Percentiles rank a stretch among this genome's conserved stretches.
These are phyloP conservation scores for Aspergillus proliferans DNA, from an alignment of 2,329 filamentous ascomycete genomes.

Conservation along the genomic window DNA sequence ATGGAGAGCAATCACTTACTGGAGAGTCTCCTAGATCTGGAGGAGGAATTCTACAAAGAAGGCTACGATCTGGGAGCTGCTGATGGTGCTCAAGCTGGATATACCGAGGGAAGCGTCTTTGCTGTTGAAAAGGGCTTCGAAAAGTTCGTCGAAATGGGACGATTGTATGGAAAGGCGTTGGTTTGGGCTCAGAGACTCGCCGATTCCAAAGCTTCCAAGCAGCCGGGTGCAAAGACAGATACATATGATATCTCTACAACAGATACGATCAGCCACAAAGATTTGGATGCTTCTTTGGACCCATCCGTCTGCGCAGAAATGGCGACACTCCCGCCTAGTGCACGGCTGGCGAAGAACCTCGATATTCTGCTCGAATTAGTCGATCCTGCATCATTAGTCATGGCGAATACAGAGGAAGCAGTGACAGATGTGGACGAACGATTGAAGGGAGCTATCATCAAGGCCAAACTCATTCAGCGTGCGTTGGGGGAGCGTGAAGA, in stretches of 20 bases:
- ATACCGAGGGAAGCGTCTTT: conserved; percentile 81
- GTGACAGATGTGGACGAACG: conserved; percentile 90
- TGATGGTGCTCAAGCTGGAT: conserved; percentile 72
- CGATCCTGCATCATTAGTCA: conserved; percentile 70
- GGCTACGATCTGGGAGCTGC: conserved; percentile 69
- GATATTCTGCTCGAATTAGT: conserved; percentile 68
- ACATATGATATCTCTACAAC: neutral
- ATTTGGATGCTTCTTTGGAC: conserved; percentile 16
- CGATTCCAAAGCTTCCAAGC: conserved; percentile 14
- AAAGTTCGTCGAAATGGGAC: conserved; percentile 77
- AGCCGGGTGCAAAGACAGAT: conserved; percentile 2
- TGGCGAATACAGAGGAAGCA: conserved; percentile 77
- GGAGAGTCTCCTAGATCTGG: conserved; percentile 53
- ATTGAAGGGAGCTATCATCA: conserved; percentile 73
- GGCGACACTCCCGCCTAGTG: conserved; percentile 47
- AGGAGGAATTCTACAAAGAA: conserved; percentile 70
- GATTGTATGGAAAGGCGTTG: conserved; percentile 67
- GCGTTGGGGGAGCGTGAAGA: conserved; percentile 49
- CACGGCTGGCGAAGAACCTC: conserved; percentile 70
- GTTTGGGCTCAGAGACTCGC: conserved; percentile 75
- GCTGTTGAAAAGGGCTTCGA: conserved; percentile 90
- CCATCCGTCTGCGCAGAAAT: conserved; percentile 34
- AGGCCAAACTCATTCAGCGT: conserved; percentile 77
- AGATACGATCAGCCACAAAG: neutral
- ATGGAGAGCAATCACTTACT: conserved; percentile 46